These are phyloP conservation scores for Emericellopsis terricola DNA, from an alignment of 495 filamentous ascomycete species.

Conservation along the genomic window DNA sequence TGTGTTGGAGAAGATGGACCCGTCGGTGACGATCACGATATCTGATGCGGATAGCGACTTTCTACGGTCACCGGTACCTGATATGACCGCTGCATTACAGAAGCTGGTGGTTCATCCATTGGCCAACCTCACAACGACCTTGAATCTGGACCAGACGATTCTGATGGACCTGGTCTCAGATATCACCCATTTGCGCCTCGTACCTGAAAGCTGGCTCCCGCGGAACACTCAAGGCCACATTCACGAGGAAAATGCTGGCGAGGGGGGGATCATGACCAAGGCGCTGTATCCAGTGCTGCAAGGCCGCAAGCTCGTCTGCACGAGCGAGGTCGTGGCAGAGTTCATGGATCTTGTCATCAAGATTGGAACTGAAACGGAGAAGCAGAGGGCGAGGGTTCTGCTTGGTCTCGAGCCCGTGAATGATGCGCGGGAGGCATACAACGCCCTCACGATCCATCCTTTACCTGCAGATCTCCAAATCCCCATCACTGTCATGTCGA, in stretches of 20 bases:
- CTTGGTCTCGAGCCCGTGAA: too few species aligned
- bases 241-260: constrained; percentile 33
- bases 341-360: constrained; percentile 50
- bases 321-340: constrained; percentile 37
- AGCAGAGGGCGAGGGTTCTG: too few species aligned
- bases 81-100: constrained; percentile 15
- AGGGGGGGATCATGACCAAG: constrained; percentile 36
- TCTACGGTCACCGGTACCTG: constrained; percentile 5
- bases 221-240: constrained; percentile 44
- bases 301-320: constrained; percentile 37
- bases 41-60: constrained; percentile 2
- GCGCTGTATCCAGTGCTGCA: constrained; percentile 47
- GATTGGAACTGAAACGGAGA: constrained; percentile 48
- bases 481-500: constrained; percentile 11
- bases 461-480: constrained; percentile 10
- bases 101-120: constrained; percentile 35
- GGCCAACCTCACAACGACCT: constrained; percentile 31
- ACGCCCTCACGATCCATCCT: constrained; percentile 9
- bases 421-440: constrained; percentile 6
- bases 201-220: constrained; percentile 29
- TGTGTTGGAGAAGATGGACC: constrained; percentile 36
- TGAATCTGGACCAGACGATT: constrained; percentile 63
- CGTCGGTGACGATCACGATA: constrained; percentile 23
- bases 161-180: constrained; percentile 56
- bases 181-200: constrained; percentile 38